Evolutionary conservation across 441 rosid genomes (phyloP).

Genomic region (Bocquillonia castaneifolia): DNA sequence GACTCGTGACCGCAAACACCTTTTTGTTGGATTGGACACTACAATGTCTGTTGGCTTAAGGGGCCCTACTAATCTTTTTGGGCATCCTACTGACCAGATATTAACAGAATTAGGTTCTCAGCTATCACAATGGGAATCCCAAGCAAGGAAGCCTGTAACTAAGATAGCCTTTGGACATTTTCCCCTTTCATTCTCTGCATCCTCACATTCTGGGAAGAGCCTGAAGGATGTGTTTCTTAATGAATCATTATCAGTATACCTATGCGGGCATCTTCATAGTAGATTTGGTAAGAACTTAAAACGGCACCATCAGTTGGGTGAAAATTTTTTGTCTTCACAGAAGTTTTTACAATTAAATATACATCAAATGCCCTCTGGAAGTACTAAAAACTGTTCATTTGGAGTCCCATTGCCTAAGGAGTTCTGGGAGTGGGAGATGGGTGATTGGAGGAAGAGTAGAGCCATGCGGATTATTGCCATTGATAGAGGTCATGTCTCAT

Average conservation of each 20-base stretch:
- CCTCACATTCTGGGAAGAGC: conserved; percentile 50
- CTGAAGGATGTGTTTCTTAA: conserved; percentile 69
- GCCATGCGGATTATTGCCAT: conserved; percentile 76
- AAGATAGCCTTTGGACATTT: conserved; percentile 91
- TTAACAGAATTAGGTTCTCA: conserved; percentile 51
- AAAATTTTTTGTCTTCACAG: conserved; percentile 31
- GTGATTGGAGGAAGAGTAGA: conserved; percentile 90
- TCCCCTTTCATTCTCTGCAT: conserved; percentile 77
- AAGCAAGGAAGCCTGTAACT: conserved; percentile 49
- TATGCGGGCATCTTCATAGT: conserved; percentile 89
- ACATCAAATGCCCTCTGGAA: conserved; percentile 39
- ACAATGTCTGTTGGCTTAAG: conserved; percentile 69
- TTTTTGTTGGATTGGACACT: conserved; percentile 85
- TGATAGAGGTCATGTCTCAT: conserved; percentile 87
- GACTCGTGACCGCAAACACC: conserved; percentile 57
- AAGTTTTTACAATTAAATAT: conserved; percentile 69
- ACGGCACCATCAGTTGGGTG: conserved; percentile 54
- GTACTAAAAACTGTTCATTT: conserved; percentile 51
- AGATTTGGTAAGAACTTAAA: conserved; percentile 83
- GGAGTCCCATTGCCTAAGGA: conserved; percentile 49
- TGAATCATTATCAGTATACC: conserved; percentile 73
- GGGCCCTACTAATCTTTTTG: conserved; percentile 89
- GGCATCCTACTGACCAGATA: conserved; percentile 81
- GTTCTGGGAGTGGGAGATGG: conserved; percentile 99
- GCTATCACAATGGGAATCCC: conserved; percentile 73